These are phyloP conservation scores for Cicer chorassanicum DNA, from an alignment of 306 rosid species.

Conservation along the genomic window DNA sequence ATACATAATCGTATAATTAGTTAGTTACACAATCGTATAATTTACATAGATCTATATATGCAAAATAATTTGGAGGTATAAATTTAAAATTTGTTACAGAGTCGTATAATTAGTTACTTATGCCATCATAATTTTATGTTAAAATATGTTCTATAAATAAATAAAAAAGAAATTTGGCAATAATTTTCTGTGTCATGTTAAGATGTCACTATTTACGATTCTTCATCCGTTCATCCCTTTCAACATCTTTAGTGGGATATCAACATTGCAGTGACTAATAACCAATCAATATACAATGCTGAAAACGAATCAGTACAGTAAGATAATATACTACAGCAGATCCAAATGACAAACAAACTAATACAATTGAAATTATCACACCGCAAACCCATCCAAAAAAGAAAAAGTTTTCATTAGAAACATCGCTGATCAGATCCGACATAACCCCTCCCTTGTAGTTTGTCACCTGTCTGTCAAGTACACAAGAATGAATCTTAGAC, in stretches of 20 bases:
- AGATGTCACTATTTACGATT: too few relatives aligned
- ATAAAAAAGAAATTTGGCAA: too few relatives aligned
- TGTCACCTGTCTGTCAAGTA: conserved; percentile 39
- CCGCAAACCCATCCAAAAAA: conserved; percentile 43
- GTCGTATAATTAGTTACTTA: too few relatives aligned
- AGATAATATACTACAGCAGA: conserved; percentile 48
- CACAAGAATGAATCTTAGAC: conserved; percentile 38
- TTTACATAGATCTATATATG: too few relatives aligned
- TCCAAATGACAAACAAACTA: conserved; percentile 28
- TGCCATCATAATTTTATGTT: too few relatives aligned
- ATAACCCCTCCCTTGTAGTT: conserved; percentile 22
- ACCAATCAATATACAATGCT: conserved; percentile 41
- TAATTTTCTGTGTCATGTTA: too few relatives aligned
- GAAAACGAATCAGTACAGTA: conserved; percentile 48
- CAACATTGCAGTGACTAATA: neutral
- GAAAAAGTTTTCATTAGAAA: conserved; percentile 30
- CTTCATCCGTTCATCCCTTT: neutral
- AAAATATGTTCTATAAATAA: too few relatives aligned
- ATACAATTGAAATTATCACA: conserved; percentile 39
- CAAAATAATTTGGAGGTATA: too few relatives aligned
- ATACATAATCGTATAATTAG: too few relatives aligned
- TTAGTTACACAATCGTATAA: too few relatives aligned
- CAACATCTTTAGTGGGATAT: neutral
- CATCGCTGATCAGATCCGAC: conserved; percentile 20
- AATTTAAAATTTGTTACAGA: too few relatives aligned